A percentile compares a stretch with the other conserved stretches of the same genome.
Evolutionary conservation across 2,329 filamentous ascomycete genomes (phyloP).

Genomic region (Phialocephala subalpina): DNA sequence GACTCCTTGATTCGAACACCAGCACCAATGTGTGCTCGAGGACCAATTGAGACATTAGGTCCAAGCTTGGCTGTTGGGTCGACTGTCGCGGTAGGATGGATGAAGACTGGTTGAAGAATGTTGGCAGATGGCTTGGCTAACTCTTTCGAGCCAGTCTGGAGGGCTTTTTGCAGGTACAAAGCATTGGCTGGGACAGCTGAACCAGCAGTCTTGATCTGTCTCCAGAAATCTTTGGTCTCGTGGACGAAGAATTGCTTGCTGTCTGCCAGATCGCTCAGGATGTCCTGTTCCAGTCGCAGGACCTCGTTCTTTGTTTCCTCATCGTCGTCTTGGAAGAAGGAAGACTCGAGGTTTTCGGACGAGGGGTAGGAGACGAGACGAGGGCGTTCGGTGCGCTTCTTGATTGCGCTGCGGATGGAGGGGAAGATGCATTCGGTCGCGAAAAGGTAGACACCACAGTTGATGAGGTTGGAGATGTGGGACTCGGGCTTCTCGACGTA

Average conservation of each 20-base stretch:
- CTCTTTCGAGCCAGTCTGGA: constrained; percentile 82
- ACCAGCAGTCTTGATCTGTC: constrained; percentile 98
- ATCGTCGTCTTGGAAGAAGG: constrained; percentile 72
- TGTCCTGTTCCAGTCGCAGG: constrained; percentile 95
- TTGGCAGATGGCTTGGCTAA: constrained; percentile 84
- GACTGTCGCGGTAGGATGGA: constrained; percentile 89
- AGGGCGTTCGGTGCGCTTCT: constrained; percentile 90
- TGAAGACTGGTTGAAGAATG: constrained; percentile 92
- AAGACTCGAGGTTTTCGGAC: constrained; percentile 86
- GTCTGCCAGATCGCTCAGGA: constrained; percentile 92
- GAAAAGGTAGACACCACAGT: constrained; percentile 99
- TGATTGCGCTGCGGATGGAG: constrained; percentile 92
- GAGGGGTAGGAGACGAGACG: constrained; percentile 95
- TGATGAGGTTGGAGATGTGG: constrained; percentile 98
- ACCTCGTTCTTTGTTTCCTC: constrained; percentile 82
- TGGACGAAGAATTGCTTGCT: constrained; percentile 98
- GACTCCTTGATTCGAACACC: constrained; percentile 95
- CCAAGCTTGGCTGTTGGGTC: constrained; percentile 96
- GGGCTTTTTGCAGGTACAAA: constrained; percentile 93
- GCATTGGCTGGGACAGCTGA: constrained; percentile 97
- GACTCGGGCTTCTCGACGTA: constrained; percentile 99
- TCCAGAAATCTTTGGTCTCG: constrained; percentile 99
- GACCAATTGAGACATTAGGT: constrained; percentile 94
- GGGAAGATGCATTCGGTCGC: constrained; percentile 96
- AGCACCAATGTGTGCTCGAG: constrained; percentile 83